Conservation (phyloP, 148 eudicot genomes). For the Rhododendron ferrugineum region DNA sequence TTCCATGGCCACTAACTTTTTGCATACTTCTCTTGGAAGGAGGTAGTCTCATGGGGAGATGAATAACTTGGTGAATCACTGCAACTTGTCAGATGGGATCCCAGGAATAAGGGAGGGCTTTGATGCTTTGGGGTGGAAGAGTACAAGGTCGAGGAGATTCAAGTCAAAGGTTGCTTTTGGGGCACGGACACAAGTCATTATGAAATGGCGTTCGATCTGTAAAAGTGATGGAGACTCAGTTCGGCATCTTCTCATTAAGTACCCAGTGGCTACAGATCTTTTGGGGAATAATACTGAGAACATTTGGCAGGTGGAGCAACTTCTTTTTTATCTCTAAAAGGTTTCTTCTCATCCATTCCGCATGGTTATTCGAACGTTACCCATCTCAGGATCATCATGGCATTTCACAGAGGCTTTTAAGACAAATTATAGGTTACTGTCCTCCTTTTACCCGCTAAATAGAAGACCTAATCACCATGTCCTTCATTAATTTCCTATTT, state of each 20-base stretch:
- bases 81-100: not conserved
- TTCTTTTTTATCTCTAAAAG: not conserved
- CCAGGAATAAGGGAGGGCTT: not conserved
- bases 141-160: not conserved
- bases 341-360: not conserved
- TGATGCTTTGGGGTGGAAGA: not conserved
- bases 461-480: not conserved
- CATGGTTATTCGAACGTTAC: not conserved
- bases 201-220: not conserved
- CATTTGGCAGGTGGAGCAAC: not conserved
- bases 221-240: not conserved
- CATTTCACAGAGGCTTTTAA: not conserved
- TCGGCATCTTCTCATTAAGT: not conserved
- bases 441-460: not conserved
- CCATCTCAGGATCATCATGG: not conserved
- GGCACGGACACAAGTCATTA: not conserved
- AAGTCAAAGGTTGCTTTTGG: not conserved
- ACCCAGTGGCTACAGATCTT: not conserved
- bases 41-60: not conserved
- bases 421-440: not conserved
- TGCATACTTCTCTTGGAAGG: not conserved
- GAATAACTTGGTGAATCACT: not conserved
- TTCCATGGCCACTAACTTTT: not conserved
- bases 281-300: not conserved
- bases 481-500: not conserved